phyloP scores from a whole-genome alignment of 768 basidiomycete species.

The Cystobasidiopsis lactophilus region DNA sequence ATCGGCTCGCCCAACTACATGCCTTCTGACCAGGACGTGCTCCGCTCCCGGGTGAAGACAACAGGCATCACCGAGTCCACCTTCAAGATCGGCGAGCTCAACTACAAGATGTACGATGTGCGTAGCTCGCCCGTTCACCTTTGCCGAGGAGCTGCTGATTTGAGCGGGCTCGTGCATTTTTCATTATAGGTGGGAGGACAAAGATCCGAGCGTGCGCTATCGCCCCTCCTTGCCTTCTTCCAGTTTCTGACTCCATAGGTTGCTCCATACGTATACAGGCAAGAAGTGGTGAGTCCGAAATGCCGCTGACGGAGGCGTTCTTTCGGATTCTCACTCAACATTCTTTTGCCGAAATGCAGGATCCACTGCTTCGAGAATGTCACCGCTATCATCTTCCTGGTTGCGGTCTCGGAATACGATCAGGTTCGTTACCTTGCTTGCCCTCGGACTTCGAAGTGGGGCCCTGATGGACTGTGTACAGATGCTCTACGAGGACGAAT shows the following conservation, averaged over 20 bases:
- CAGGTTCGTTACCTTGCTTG: slow-evolving; percentile 20
- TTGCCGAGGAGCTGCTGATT: slow-evolving; percentile 24
- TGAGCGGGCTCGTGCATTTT: slow-evolving; percentile 22
- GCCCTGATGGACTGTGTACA: not conserved
- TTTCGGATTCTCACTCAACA: not conserved
- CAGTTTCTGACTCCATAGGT: too few relatives aligned
- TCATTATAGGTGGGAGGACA: slow-evolving; percentile 80
- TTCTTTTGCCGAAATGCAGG: slow-evolving; percentile 4
- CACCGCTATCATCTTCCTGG: slow-evolving; percentile 79
- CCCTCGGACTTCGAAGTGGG: not conserved
- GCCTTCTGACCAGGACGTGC: slow-evolving; percentile 87
- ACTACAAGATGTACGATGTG: slow-evolving; percentile 52
- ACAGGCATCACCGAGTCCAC: slow-evolving; percentile 95
- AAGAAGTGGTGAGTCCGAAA: slow-evolving; percentile 47
- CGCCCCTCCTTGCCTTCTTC: too few relatives aligned
- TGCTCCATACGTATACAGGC: too few relatives aligned
- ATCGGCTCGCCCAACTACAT: slow-evolving; percentile 57
- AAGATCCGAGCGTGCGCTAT: slow-evolving; percentile 57
- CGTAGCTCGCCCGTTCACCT: not conserved
- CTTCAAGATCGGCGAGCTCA: slow-evolving; percentile 83
- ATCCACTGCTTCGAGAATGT: slow-evolving; percentile 93
- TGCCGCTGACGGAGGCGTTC: not conserved
- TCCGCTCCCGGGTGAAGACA: slow-evolving; percentile 83
- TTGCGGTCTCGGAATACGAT: slow-evolving; percentile 83
- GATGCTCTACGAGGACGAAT: slow-evolving; percentile 15